Percentiles rank a stretch among this genome's conserved stretches.
phyloP scores from a whole-genome alignment of 148 eudicot species.

The Agrostemma githago region DNA sequence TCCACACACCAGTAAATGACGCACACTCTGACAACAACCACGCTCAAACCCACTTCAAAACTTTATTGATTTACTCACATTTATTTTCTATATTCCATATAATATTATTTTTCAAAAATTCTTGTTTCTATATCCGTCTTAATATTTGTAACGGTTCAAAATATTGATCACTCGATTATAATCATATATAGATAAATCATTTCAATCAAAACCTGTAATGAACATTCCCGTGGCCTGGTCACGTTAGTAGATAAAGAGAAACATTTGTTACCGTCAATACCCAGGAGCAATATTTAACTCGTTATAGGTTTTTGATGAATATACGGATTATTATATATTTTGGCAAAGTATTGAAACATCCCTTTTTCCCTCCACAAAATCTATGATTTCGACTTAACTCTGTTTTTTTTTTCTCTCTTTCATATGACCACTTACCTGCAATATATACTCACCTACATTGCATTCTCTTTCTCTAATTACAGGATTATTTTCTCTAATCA shows the following conservation, averaged over 20 bases:
- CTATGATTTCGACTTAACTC: conserved; percentile 13
- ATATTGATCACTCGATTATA: no score
- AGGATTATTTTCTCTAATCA: no score
- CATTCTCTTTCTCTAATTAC: not conserved
- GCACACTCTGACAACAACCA: conserved; percentile 34
- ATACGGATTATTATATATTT: not conserved
- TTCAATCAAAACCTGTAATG: no score
- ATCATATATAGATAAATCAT: no score
- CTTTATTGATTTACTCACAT: not conserved
- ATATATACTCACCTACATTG: not conserved
- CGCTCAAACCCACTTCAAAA: conserved; percentile 29
- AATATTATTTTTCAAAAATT: not conserved
- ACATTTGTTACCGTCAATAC: no score
- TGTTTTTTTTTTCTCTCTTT: conserved; percentile 9
- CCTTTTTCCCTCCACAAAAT: conserved; percentile 14
- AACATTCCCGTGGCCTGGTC: no score
- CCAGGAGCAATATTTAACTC: no score
- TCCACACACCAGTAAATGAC: conserved; percentile 22
- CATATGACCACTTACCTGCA: conserved; percentile 12
- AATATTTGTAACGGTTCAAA: no score
- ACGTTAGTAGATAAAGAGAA: no score
- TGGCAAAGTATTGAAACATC: conserved; percentile 14
- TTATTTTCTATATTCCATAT: not conserved
- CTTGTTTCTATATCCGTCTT: not conserved
- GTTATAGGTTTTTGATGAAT: not conserved